These are phyloP conservation scores for Pisolithus sp. DNA, from an alignment of 768 basidiomycete species.

Conservation along the genomic window DNA sequence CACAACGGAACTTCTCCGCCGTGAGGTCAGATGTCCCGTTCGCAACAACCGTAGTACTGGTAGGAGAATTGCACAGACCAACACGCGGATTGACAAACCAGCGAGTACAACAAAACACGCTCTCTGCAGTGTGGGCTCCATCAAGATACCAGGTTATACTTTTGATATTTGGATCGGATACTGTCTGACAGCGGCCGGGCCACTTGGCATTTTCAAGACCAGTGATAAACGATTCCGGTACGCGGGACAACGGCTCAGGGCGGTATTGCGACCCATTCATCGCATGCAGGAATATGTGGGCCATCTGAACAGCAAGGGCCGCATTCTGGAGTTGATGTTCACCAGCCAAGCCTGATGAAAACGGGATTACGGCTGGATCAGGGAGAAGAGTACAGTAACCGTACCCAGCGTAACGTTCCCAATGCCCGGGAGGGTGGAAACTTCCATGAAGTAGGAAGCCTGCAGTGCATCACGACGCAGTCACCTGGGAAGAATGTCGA, in stretches of 20 bases:
- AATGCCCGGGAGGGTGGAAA: constrained; percentile 40
- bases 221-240: constrained; percentile 49
- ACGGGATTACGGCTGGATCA: constrained; percentile 1
- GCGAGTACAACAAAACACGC: constrained; percentile 75
- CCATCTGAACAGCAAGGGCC: constrained; percentile 71
- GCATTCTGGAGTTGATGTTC: constrained; percentile 86
- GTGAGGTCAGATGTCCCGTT: neutral
- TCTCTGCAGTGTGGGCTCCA: constrained; percentile 93
- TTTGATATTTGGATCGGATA: constrained; percentile 51
- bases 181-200: constrained; percentile 93
- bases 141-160: constrained; percentile 83
- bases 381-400: constrained; percentile 3
- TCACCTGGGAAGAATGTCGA: neutral
- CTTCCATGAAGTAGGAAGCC: constrained; percentile 63
- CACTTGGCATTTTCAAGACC: constrained; percentile 74
- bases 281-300: constrained; percentile 52
- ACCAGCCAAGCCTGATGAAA: constrained; percentile 67
- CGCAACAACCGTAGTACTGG: neutral
- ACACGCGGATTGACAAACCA: constrained; percentile 75
- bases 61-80: constrained; percentile 33
- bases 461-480: constrained; percentile 20
- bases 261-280: constrained; percentile 13
- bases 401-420: constrained; percentile 54
- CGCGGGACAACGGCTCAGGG: constrained; percentile 11
- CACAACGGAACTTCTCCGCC: constrained; percentile 18